These are phyloP conservation scores for Fraxinus sp. DNA, from an alignment of 305 asterid genomes.

Conservation along the genomic window DNA sequence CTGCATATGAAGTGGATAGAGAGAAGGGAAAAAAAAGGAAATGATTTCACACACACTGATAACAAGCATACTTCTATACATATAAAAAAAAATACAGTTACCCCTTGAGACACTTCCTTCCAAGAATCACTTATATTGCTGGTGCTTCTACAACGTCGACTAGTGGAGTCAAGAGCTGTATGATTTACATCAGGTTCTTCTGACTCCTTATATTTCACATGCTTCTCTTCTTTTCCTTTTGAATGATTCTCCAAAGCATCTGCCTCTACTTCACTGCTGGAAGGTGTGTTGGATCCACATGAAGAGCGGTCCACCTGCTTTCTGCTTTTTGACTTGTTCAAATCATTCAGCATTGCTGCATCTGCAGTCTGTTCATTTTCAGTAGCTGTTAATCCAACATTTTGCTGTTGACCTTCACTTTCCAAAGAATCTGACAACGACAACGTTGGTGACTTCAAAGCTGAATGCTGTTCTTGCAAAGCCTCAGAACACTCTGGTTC, in stretches of 20 bases:
- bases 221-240: conserved; percentile 51
- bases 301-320: conserved; percentile 89
- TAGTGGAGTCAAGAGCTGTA: conserved; percentile 46
- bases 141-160: conserved; percentile 65
- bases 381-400: conserved; percentile 34
- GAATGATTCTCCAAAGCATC: conserved; percentile 63
- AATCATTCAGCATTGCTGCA: conserved; percentile 40
- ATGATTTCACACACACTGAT: conserved; percentile 4
- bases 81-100: conserved; percentile 27
- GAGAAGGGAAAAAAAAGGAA: conserved; percentile 7
- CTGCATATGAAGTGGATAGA: conserved; percentile 40
- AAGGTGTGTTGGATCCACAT: conserved; percentile 94
- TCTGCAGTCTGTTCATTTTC: conserved; percentile 41
- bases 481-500: conserved; percentile 56
- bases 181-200: conserved; percentile 47
- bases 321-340: conserved; percentile 53
- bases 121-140: conserved; percentile 57
- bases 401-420: conserved; percentile 48
- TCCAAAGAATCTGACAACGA: conserved; percentile 66
- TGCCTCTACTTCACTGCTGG: conserved; percentile 88
- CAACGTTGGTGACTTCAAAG: conserved; percentile 39
- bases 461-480: conserved; percentile 52
- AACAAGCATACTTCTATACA: neutral
- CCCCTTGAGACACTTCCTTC: conserved; percentile 96
- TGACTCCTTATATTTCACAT: conserved; percentile 34